These are phyloP conservation scores for Breviolum minutum DNA, from an alignment of 73 alveolate species.

Conservation along the genomic window DNA sequence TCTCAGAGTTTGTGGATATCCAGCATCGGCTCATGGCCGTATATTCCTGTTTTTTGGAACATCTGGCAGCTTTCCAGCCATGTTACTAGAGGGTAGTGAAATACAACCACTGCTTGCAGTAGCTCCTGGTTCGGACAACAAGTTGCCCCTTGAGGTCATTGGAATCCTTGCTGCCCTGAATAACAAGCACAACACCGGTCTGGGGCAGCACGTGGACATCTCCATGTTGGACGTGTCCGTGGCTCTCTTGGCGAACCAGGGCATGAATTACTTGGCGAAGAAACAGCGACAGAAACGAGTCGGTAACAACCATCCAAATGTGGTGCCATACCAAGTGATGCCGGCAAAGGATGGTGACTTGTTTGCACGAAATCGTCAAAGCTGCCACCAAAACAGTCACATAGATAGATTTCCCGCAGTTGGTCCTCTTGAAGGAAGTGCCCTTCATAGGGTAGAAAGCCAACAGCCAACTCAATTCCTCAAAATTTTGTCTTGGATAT, in stretches of 20 bases:
- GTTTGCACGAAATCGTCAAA: neutral
- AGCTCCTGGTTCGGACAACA: neutral
- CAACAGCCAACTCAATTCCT: neutral
- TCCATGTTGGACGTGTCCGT: constrained; percentile 94
- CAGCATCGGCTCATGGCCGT: neutral
- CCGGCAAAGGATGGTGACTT: constrained; percentile 88
- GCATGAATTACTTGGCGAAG: constrained; percentile 92
- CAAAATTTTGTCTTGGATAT: too few relatives aligned
- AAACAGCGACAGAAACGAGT: constrained; percentile 94
- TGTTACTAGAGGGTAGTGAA: neutral
- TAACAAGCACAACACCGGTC: constrained; percentile 84
- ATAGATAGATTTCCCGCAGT: neutral
- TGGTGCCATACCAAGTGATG: constrained; percentile 95
- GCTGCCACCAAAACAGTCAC: neutral
- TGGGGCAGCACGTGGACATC: constrained; percentile 95
- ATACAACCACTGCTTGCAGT: neutral
- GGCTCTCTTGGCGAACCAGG: constrained; percentile 90
- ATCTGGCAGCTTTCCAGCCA: neutral
- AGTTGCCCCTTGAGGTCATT: constrained; percentile 26
- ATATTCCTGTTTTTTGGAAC: neutral
- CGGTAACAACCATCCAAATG: constrained; percentile 95
- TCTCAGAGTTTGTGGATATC: neutral
- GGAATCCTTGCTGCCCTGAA: constrained; percentile 83
- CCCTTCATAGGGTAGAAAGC: neutral
- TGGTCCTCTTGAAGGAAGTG: neutral